Evolutionary conservation across 306 rosid genomes (phyloP).

Genomic region (Heteromeles arbutifolia): DNA sequence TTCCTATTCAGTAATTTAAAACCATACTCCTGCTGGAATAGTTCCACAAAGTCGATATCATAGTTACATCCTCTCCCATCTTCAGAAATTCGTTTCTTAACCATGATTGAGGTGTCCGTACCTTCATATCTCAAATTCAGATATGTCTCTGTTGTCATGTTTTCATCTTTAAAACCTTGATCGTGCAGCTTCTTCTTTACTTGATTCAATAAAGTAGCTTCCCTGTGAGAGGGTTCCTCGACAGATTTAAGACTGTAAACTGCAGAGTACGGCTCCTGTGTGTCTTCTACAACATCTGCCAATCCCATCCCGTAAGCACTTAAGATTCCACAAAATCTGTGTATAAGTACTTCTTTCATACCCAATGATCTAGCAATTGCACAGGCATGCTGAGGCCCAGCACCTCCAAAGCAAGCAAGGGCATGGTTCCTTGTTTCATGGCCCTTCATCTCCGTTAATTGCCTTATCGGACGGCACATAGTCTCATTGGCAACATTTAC

Average conservation of each 20-base stretch:
- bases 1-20: conserved; percentile 70
- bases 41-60: conserved; percentile 57
- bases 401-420: conserved; percentile 99
- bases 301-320: conserved; percentile 98
- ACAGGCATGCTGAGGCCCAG: conserved; percentile 98
- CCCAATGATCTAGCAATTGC: conserved; percentile 92
- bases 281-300: conserved; percentile 96
- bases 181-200: conserved; percentile 61
- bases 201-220: conserved; percentile 49
- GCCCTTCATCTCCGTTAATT: conserved; percentile 95
- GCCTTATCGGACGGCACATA: conserved; percentile 95
- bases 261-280: conserved; percentile 81
- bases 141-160: conserved; percentile 58
- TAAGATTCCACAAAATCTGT: conserved; percentile 84
- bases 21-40: conserved; percentile 86
- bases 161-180: conserved; percentile 75
- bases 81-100: conserved; percentile 38
- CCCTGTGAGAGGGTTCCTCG: conserved; percentile 55
- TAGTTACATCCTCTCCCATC: conserved; percentile 43
- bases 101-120: conserved; percentile 93
- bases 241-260: conserved; percentile 56
- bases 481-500: conserved; percentile 95
- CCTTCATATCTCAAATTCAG: conserved; percentile 92
- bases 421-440: conserved; percentile 91
- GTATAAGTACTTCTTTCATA: conserved; percentile 85